phyloP scores from a whole-genome alignment of 352 stramenopile genomes.

The Globisporangium nunn region DNA sequence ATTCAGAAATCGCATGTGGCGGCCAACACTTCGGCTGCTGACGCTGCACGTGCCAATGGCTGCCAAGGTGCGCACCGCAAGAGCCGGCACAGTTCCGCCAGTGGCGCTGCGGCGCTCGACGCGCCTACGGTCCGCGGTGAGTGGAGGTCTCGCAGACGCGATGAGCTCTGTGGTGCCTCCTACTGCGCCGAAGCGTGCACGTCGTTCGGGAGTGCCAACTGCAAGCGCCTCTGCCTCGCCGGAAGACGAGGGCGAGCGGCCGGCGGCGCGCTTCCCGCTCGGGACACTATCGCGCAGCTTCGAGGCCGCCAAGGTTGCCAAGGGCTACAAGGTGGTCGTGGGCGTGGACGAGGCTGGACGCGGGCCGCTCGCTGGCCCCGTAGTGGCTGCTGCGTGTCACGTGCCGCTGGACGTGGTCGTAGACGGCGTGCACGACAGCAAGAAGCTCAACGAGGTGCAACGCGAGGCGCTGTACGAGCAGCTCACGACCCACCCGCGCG shows the following conservation, averaged over 20 bases:
- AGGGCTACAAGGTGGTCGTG: slow-evolving; percentile 75
- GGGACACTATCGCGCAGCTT: slow-evolving; percentile 52
- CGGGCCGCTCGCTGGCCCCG: slow-evolving; percentile 91
- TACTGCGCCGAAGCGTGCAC: neutral
- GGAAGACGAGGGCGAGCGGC: neutral
- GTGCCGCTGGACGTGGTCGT: slow-evolving; percentile 77
- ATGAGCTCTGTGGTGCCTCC: neutral
- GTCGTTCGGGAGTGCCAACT: neutral
- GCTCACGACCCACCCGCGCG: slow-evolving; percentile 64
- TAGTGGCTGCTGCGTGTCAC: slow-evolving; percentile 72
- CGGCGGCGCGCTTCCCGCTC: slow-evolving; percentile 26
- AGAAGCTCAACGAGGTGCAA: slow-evolving; percentile 93
- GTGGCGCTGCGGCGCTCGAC: neutral
- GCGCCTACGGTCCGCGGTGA: neutral
- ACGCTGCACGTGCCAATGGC: neutral
- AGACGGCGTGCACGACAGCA: slow-evolving; percentile 91
- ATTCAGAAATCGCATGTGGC: neutral
- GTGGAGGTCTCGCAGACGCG: neutral
- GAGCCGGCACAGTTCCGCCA: neutral
- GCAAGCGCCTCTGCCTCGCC: neutral
- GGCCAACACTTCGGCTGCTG: neutral
- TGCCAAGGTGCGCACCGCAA: neutral
- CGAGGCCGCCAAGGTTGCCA: slow-evolving; percentile 38
- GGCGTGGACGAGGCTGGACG: slow-evolving; percentile 96
- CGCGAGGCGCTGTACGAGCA: slow-evolving; percentile 88